Conservation (phyloP, 495 filamentous ascomycete genomes). For the Aspergillus mulundensis region DNA sequence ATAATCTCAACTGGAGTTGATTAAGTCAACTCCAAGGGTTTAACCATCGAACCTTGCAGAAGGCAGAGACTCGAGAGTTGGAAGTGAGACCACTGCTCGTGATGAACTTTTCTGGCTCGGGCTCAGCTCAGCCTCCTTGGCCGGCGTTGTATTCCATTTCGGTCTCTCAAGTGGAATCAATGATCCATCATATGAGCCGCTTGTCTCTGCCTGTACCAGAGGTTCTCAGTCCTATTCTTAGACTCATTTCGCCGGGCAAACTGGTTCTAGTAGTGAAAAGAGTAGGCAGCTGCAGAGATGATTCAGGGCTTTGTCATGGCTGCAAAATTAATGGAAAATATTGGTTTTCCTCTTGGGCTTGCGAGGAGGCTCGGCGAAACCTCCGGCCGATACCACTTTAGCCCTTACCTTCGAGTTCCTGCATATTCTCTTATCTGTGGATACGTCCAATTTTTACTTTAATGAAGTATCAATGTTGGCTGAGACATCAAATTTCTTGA, state of each 20-base stretch:
- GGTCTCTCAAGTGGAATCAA: neutral
- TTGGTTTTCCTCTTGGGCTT: too few relatives aligned
- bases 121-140: neutral
- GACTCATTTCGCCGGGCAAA: neutral
- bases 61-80: too few relatives aligned
- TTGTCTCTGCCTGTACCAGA: neutral
- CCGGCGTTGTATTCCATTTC: neutral
- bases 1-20: too few relatives aligned
- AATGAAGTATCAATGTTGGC: neutral
- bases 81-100: too few relatives aligned
- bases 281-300: neutral
- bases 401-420: neutral
- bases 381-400: slow-evolving; percentile 1
- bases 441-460: neutral
- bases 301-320: neutral
- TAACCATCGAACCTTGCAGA: too few relatives aligned
- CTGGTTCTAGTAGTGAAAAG: neutral
- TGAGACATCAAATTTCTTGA: slow-evolving; percentile 4
- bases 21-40: too few relatives aligned
- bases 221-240: neutral
- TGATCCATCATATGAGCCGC: slow-evolving; percentile 2
- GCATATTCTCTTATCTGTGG: neutral
- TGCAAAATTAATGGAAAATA: neutral
- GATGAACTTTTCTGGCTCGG: neutral
- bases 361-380: neutral